phyloP scores from a whole-genome alignment of 306 rosid species.

The Styphnolobium japonicum region DNA sequence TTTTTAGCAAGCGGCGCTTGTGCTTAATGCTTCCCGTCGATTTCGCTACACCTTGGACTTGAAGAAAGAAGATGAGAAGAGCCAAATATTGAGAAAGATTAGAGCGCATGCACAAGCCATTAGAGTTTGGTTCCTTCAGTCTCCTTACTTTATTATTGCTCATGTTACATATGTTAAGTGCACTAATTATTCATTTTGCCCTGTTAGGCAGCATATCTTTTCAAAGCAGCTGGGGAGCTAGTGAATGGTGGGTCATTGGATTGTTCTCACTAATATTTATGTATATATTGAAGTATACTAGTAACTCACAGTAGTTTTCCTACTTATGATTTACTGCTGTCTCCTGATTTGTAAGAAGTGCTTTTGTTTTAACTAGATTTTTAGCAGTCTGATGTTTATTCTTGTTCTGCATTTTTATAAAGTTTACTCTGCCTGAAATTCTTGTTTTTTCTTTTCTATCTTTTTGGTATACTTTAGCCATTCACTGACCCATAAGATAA shows the following conservation, averaged over 20 bases:
- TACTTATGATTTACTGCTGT: background rate
- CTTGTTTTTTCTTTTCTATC: background rate
- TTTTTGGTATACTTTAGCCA: background rate
- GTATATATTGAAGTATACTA: background rate
- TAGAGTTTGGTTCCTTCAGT: slow-evolving; percentile 44
- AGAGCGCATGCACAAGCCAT: slow-evolving; percentile 78
- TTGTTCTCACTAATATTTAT: background rate
- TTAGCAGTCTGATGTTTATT: background rate
- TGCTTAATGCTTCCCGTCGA: slow-evolving; percentile 94
- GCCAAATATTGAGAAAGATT: slow-evolving; percentile 53
- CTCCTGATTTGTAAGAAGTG: background rate
- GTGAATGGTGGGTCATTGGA: slow-evolving; percentile 43
- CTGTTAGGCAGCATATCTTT: slow-evolving; percentile 76
- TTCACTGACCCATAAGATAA: background rate
- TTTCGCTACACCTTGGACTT: slow-evolving; percentile 94
- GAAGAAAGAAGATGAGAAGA: slow-evolving; percentile 80
- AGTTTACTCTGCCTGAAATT: background rate
- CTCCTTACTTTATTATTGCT: slow-evolving; percentile 6
- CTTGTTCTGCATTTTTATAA: background rate
- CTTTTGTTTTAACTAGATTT: background rate
- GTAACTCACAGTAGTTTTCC: background rate
- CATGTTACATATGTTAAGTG: background rate
- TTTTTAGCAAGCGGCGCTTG: slow-evolving; percentile 87
- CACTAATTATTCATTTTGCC: slow-evolving; percentile 25
- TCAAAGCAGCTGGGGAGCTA: slow-evolving; percentile 48